phyloP scores from a whole-genome alignment of 768 basidiomycete genomes.

The Boletus tomentosulus region DNA sequence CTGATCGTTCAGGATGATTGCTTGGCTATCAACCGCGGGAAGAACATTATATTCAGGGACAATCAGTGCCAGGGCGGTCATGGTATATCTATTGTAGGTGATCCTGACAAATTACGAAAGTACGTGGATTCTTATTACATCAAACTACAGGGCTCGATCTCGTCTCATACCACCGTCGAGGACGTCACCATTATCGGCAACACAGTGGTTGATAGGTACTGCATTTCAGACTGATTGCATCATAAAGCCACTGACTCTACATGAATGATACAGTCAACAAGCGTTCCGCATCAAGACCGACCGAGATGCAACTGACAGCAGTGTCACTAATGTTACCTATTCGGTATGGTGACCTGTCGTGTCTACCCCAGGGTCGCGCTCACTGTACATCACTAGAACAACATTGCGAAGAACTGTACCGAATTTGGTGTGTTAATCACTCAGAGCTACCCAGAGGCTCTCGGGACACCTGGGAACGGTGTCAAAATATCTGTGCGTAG shows the following conservation, averaged over 20 bases:
- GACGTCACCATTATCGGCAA: constrained; percentile 48
- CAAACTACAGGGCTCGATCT: constrained; percentile 48
- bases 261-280: constrained; percentile 35
- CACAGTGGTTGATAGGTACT: constrained; percentile 51
- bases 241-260: neutral
- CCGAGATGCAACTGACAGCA: constrained; percentile 40
- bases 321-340: constrained; percentile 49
- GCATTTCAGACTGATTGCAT: neutral
- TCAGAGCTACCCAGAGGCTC: constrained; percentile 53
- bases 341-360: constrained; percentile 28
- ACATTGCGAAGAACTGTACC: constrained; percentile 46
- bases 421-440: constrained; percentile 58
- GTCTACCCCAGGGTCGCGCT: neutral
- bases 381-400: constrained; percentile 35
- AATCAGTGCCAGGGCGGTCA: constrained; percentile 59
- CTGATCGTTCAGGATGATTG: constrained; percentile 51
- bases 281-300: constrained; percentile 63
- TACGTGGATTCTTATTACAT: neutral
- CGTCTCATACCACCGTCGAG: constrained; percentile 42
- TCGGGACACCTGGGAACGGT: constrained; percentile 54
- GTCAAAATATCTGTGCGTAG: constrained; percentile 51
- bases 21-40: constrained; percentile 46
- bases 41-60: constrained; percentile 44
- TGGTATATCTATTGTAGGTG: constrained; percentile 51
- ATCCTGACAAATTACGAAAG: neutral